Conservation (phyloP, 164 flowering plant genomes). For the Cinnamomum chago region DNA sequence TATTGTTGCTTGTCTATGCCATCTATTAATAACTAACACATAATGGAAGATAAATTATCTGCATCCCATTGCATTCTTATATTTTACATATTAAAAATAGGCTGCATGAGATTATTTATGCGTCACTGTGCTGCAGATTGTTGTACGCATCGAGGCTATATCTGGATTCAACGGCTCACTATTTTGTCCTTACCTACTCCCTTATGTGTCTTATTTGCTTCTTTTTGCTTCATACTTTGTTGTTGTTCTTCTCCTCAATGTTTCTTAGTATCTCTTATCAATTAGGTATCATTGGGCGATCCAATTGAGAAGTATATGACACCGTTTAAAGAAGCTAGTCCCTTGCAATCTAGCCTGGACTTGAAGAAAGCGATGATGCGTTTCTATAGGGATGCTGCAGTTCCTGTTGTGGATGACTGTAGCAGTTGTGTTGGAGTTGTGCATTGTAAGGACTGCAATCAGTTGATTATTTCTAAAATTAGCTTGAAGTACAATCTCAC, state of each 20-base stretch:
- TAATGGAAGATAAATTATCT: too few species aligned
- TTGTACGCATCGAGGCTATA: too few species aligned
- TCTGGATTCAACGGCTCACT: too few species aligned
- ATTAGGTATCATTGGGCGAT: conserved; percentile 44
- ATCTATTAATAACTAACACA: too few species aligned
- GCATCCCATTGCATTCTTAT: too few species aligned
- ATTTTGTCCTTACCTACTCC: too few species aligned
- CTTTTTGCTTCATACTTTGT: not conserved
- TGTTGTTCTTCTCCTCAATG: not conserved
- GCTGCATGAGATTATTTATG: too few species aligned
- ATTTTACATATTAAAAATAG: too few species aligned
- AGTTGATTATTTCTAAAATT: conserved; percentile 29
- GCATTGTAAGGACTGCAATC: conserved; percentile 63
- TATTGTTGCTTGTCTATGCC: too few species aligned
- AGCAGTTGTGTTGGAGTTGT: conserved; percentile 61
- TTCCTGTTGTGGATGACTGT: conserved; percentile 71
- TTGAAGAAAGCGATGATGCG: conserved; percentile 60
- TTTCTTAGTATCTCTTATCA: not conserved
- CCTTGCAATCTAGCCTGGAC: conserved; percentile 35
- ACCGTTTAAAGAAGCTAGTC: conserved; percentile 53
- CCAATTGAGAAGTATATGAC: conserved; percentile 60
- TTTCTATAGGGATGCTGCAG: conserved; percentile 51
- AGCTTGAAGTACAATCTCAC: too few species aligned
- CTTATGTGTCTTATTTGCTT: conserved; percentile 20
- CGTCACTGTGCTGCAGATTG: too few species aligned